These are phyloP conservation scores for Plasmodium adleri DNA, from an alignment of 169 alveolate genomes.

Conservation along the genomic window DNA sequence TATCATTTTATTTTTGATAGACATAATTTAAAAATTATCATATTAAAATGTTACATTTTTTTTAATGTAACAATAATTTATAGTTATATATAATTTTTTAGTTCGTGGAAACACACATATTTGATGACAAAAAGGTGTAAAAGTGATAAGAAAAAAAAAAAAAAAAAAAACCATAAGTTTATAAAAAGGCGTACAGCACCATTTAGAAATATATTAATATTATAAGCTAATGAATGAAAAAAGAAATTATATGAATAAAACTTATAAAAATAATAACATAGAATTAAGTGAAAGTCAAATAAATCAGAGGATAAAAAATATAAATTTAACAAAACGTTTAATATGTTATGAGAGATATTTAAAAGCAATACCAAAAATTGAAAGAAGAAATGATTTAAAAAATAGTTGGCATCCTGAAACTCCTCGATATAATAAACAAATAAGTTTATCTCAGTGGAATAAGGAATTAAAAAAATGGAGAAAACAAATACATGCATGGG, in stretches of 20 bases:
- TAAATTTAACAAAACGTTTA: conserved; percentile 82
- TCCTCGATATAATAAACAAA: conserved; percentile 78
- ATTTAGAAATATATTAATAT: too few relatives aligned
- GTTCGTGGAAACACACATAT: too few relatives aligned
- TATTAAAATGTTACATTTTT: too few relatives aligned
- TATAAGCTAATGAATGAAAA: conserved; percentile 3
- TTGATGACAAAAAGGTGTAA: too few relatives aligned
- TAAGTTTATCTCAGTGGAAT: conserved; percentile 85
- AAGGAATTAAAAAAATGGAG: conserved; percentile 83
- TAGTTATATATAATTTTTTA: too few relatives aligned
- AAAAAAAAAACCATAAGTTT: too few relatives aligned
- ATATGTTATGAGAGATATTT: conserved; percentile 80
- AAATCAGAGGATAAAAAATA: conserved; percentile 79
- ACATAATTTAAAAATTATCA: too few relatives aligned
- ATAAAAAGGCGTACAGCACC: too few relatives aligned
- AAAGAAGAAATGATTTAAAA: conserved; percentile 71
- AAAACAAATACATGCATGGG: conserved; percentile 82
- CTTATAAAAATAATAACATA: not conserved
- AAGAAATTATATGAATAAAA: conserved; percentile 6
- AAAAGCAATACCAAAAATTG: conserved; percentile 79
- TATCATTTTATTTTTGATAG: too few relatives aligned
- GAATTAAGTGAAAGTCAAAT: conserved; percentile 42
- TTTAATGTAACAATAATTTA: too few relatives aligned
- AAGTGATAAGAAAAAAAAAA: too few relatives aligned
- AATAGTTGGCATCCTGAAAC: conserved; percentile 84